Evolutionary conservation across 768 basidiomycete genomes (phyloP), one percentile per base, ranked within the genome.

Genomic region (Pseudohyphozyma bogoriensis): DNA sequence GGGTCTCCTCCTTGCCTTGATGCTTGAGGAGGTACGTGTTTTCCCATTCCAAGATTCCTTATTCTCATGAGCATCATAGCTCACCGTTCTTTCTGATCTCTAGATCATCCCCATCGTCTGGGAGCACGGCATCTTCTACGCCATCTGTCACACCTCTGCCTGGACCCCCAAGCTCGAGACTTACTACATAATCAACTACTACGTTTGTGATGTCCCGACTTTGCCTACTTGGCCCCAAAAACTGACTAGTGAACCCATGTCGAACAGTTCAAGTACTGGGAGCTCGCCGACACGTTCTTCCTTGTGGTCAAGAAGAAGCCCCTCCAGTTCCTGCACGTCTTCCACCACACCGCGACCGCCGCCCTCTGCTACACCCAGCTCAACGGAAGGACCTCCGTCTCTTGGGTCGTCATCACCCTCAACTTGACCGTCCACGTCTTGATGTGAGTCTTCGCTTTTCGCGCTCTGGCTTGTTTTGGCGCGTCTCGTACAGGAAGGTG

Each of bases 131-230:
- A 59, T 83, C 35, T 89, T 85, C 76, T 77, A 81, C 71, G 83
- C 84, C 37, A 83, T 97, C 66, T 99, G 95, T 74, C 74, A 80
- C 60, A 77, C 79, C 31, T 70, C 75, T 4, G 83, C 90, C 56
- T 99, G 89, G 89, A 92, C 93, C 44, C 78, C 84, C 5, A 53
- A 57, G 33, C 79, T 96, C 74, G 87, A 96, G 77, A 85, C 91
- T 71, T 96, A 88, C 78, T 97, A 99, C 78, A 90, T 97, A 80
- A 79, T 96, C 79, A 99, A 99, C 79, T 99, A 97, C 78, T 91
- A 85, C 76, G 89, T 95, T 82, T 96, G 96, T 74, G 31, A 4
- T 26, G 20, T 31, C 13, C n/a, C 22, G 28, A 16, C 37, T 7
- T 6, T 22, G 2, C n/a, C 40, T 46, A 1, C 47, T 2, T 22